These are phyloP conservation scores for Phymatotrichopsis omnivora DNA, from an alignment of 2,329 filamentous ascomycete genomes.

Conservation along the genomic window DNA sequence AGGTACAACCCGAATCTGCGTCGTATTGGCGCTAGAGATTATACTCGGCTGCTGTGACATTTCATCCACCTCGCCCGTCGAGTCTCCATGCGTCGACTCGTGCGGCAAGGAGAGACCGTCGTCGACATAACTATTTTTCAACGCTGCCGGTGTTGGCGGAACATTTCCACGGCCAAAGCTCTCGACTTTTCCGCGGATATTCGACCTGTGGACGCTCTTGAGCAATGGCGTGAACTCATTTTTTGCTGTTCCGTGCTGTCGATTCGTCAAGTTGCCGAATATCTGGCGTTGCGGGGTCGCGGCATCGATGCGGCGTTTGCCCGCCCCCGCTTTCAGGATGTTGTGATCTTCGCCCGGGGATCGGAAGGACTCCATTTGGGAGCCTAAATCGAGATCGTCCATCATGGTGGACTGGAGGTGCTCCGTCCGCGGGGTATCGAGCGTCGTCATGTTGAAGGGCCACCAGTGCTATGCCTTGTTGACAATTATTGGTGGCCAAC, in stretches of 20 bases:
- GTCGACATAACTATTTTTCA: slow-evolving; percentile 49
- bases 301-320: slow-evolving; percentile 9
- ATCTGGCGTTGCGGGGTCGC: slow-evolving; percentile 22
- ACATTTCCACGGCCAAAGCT: slow-evolving; percentile 50
- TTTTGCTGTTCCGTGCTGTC: slow-evolving; percentile 6
- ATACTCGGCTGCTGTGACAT: slow-evolving; percentile 68
- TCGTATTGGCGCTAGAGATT: slow-evolving; percentile 72
- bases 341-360: slow-evolving; percentile 22
- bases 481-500: no score
- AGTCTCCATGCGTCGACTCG: slow-evolving; percentile 52
- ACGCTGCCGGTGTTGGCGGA: slow-evolving; percentile 57
- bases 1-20: slow-evolving; percentile 62
- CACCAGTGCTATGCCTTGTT: neutral
- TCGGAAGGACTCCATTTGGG: slow-evolving; percentile 24
- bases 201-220: slow-evolving; percentile 62
- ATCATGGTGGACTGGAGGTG: slow-evolving; percentile 15
- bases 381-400: slow-evolving; percentile 21
- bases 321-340: slow-evolving; percentile 11
- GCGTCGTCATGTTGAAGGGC: slow-evolving; percentile 15
- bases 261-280: slow-evolving; percentile 14
- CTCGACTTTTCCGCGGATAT: slow-evolving; percentile 55
- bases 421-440: slow-evolving; percentile 19
- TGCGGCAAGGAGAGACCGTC: slow-evolving; percentile 64
- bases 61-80: slow-evolving; percentile 51
- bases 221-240: slow-evolving; percentile 85